phyloP scores from a whole-genome alignment of 331 rosid species.

The Malus hybrid region DNA sequence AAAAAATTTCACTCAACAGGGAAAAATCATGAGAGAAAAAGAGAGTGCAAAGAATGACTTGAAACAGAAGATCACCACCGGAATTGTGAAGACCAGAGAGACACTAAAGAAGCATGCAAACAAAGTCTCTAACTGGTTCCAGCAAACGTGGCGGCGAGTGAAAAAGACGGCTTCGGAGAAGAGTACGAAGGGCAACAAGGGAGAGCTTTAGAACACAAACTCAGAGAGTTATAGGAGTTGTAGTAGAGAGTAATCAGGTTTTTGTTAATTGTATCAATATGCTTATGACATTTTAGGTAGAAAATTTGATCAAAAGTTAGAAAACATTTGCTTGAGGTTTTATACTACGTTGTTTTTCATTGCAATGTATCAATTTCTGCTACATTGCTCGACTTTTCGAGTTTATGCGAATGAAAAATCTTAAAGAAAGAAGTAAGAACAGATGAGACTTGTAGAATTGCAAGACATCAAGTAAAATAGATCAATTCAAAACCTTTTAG shows the following conservation, averaged over 20 bases:
- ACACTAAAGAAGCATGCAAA: conserved; percentile 64
- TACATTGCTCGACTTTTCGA: neutral
- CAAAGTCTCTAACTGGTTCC: conserved; percentile 41
- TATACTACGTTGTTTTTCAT: neutral
- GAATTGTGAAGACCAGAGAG: conserved; percentile 37
- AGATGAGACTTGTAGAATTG: neutral
- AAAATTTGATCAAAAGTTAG: neutral
- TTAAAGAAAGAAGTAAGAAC: neutral
- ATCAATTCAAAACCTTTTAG: conserved; percentile 5
- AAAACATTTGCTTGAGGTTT: neutral
- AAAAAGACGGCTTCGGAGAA: conserved; percentile 40
- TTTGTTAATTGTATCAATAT: neutral
- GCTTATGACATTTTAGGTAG: neutral
- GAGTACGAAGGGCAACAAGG: conserved; percentile 38
- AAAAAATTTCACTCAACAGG: conserved; percentile 33
- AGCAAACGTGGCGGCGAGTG: conserved; percentile 58
- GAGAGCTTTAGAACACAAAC: conserved; percentile 50
- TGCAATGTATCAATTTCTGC: neutral
- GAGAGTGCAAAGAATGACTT: conserved; percentile 46
- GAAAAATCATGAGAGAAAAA: conserved; percentile 57
- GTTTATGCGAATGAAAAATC: neutral
- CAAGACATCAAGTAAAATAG: neutral
- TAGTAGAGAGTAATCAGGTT: neutral
- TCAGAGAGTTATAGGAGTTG: conserved; percentile 10
- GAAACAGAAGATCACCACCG: conserved; percentile 44